Base-by-base conservation (phyloP, 768 basidiomycete species). In the Coprinopsis marcescibilis region DNA sequence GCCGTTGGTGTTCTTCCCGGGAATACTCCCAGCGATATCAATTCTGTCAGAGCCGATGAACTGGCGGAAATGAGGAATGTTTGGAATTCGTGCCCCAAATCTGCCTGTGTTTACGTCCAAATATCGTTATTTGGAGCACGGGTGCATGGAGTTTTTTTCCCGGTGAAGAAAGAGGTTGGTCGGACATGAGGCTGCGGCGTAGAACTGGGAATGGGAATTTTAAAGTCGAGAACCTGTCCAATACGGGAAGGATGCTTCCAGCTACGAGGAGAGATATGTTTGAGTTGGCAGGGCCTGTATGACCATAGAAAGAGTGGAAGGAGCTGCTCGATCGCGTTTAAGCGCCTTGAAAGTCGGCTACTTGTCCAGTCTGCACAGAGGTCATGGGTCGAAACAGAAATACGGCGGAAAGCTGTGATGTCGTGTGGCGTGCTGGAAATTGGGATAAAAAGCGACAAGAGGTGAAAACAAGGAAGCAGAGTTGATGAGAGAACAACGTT, bases 11-110 rank as follows among this genome's bases (percentile, higher is more conserved):
- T 30, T 43, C 41, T 43, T 27, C 26, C 41, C 20, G 38, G 5
- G 38, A 40, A 40, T 40, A 40, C 38, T 40, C 38, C 38, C 38
- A 40, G 17, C 5, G 38, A 40, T 40, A 40, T 40, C 38, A 40
- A 20, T 43, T 40, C 26, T 43, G 41, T 43, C 41, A 43, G 21
- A 43, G 15, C 24, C 41, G 26, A 30, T 17, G 15, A 19, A 15
- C 27, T 43, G 41, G 41, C 26, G 41, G 27, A n/a, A 30, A 27
- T 14, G 26, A 13, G 6, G 41, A 43, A 43, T 43, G 26, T 29
- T 19, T n/a, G n/a, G 14, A n/a, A 14, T 37, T 27, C 5, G 41
- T 30, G 26, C 41, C 41, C 41, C 27, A 43, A 43, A 29, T 43
- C 17, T 30, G 5, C 21, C n/a, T 8, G 41, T 43, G 7, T 43